Evolutionary conservation across 176 grass and related monocot genomes (phyloP), one percentile per base, ranked within the genome.

Genomic region (Areca catechu): DNA sequence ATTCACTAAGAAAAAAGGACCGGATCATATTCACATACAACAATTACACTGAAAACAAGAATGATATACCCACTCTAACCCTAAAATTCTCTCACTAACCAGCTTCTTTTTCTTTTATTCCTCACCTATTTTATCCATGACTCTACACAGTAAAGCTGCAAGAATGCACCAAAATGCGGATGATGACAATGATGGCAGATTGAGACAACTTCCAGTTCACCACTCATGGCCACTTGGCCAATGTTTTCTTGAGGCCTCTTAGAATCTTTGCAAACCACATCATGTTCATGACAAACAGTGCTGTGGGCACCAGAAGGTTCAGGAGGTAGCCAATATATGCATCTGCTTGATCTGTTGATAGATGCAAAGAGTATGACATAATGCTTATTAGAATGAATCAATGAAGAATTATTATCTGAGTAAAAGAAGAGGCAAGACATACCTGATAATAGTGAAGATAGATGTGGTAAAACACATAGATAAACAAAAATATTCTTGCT

Each of bases 211-310:
- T 48, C 51, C 14, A 20, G 34, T 61, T 67, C n/a, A 58, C 69
- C 12, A n/a, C 60, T 80, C 79, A 82, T 20, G 76, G 77, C 62
- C 76, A 67, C 59, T 85, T 92, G 4, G 72, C 56, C 65, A 92
- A 54, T 57, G 88, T 98, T 74, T 98, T 92, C 79, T 65, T 85
- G 15, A 92, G 80, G 10, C 93, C 93, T 76, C 74, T 88, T 75
- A 92, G 43, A 67, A 98, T 98, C 72, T 98, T 98, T 77, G 52
- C 60, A 77, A 98, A 92, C 93, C 93, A 98, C 54, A 84, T 54
- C 15, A 78, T 58, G 65, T 98, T 98, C 93, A 98, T 98, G 60
- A 76, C 62, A 78, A 88, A 88, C 60, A 98, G 83, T 21, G 71
- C 74, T 17, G 61, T 50, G 4, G 93, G 87, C 65, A 88, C 72